Evolutionary conservation across 2,329 filamentous ascomycete species (phyloP), one percentile per base, ranked within the genome.

Genomic region (Scorias spongiosa): DNA sequence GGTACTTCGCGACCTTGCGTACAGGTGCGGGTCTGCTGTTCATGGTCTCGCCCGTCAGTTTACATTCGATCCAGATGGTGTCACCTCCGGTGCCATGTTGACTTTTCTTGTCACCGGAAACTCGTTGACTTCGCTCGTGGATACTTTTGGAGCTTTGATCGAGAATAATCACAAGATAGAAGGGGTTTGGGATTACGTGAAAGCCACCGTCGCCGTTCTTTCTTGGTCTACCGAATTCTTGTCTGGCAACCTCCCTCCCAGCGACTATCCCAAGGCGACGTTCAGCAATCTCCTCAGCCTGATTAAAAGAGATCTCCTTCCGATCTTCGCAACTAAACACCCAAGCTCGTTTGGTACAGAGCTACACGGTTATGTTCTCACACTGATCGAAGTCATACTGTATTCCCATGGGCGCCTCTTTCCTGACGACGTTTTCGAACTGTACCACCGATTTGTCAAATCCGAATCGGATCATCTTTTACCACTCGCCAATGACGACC

Each of bases 261-360:
- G 20, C 7, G 20, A 26, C 3, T 26, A 26, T 26, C 20, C 20
- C 7, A 26, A 26, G 20, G 20, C 7, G 20, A 26, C 20, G 20
- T 7, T 26, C 7, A 26, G 20, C 20, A 26, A 26, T 26, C 20
- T 26, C 4, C 7, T 26, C 20, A 26, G 20, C 20, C 20, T 26
- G 20, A 7, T 26, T 26, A 7, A 26, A 26, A 26, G 20, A 3
- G 32, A 36, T 12, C 32, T 60, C 8, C 38, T 58, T 15, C 55
- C 54, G 8, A 39, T 48, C 12, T 48, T 57, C n/a, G 52, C 53
- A 20, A 51, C 52, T 30, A 60, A 58, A 42, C 54, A 56, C 39
- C 54, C 56, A 10, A 51, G 57, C 32, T 54, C 51, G 8, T 44
- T 60, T 11, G 55, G 55, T 2, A 37, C 44, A 2, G 42, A 44